Evolutionary conservation across 2,329 filamentous ascomycete genomes (phyloP).

Genomic region (Byssoonygena ceratinophila): DNA sequence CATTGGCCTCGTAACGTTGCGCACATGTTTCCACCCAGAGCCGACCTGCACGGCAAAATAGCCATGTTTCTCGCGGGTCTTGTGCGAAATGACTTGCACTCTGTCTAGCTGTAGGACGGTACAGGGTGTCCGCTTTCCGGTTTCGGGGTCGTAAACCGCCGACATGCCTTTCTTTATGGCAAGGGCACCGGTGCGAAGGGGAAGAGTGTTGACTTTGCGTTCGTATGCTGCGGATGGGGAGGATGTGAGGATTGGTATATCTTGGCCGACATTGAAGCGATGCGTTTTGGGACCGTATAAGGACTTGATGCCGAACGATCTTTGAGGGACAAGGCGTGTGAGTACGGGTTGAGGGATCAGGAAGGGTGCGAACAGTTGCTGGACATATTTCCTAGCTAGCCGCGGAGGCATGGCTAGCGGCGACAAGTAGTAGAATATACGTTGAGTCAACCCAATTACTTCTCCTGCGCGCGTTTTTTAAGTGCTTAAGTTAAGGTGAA

Average conservation of each 20-base stretch:
- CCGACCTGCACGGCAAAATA: slow-evolving; percentile 94
- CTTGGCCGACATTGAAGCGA: slow-evolving; percentile 45
- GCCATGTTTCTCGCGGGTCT: slow-evolving; percentile 68
- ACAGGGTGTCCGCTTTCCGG: slow-evolving; percentile 68
- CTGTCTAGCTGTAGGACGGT: slow-evolving; percentile 90
- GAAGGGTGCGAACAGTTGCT: slow-evolving; percentile 22
- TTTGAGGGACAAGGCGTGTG: slow-evolving; percentile 16
- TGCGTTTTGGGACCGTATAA: slow-evolving; percentile 43
- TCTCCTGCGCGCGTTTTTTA: background rate
- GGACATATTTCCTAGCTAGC: slow-evolving; percentile 25
- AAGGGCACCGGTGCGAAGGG: slow-evolving; percentile 66
- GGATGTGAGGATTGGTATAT: slow-evolving; percentile 44
- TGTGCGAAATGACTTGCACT: slow-evolving; percentile 79
- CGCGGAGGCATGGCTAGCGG: slow-evolving; percentile 27
- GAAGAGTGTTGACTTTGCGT: slow-evolving; percentile 48
- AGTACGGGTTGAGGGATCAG: background rate
- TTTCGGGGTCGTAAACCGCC: slow-evolving; percentile 66
- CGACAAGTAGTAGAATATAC: background rate
- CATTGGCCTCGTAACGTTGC: slow-evolving; percentile 69
- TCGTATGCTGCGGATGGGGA: slow-evolving; percentile 49
- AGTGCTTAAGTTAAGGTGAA: background rate
- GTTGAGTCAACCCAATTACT: background rate
- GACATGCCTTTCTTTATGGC: slow-evolving; percentile 95
- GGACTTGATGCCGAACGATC: slow-evolving; percentile 47
- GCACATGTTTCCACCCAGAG: slow-evolving; percentile 58